Evolutionary conservation across 805 yeast genomes (phyloP), one percentile per base, ranked within the genome.

Genomic region (Scheffersomyces ergatensis): DNA sequence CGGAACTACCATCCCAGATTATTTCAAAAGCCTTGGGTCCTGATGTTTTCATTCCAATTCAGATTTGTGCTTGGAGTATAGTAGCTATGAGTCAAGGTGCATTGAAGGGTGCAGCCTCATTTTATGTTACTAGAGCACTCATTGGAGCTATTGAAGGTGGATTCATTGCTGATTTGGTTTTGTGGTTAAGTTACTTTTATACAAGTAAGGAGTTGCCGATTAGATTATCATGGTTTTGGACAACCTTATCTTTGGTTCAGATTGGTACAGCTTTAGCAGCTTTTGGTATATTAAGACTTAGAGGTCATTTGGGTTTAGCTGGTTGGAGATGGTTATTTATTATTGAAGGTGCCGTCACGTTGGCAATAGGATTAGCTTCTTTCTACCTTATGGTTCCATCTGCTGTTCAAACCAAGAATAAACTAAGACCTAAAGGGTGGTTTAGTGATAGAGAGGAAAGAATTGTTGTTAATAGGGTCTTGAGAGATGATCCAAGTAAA

Each of bases 121-220:
- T 77, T 45, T 65, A 59, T 41, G 65, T 63, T 11, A 67, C 78
- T 5, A 63, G 85, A 44, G 73, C 74, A 0, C 62, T 79, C 5
- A 51, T 80, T 30, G 87, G 84, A 1, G 50, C 73, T 3, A 55
- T 77, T n/a, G 82, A 82, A 55, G 87, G 88, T 40, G 88, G 88
- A 0, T 81, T 81, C 44, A 81, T 83, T 38, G 82, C 84, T 27
- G 88, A 82, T 48, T 60, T 76, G 23, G 71, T 77, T 41, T 59
- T 82, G 35, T 83, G 83, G 79, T 62, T 83, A 57, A 74, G 83
- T 1, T 83, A 81, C 57, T 83, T 82, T 59, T 83, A 77, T 62
- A 82, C 78, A 7, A 54, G 75, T 24, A 55, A 65, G 17, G 88
- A 83, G 56, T 63, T 82, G n/a, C 70, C 84, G 1, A 56, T 78